phyloP scores from a whole-genome alignment of 2,329 filamentous ascomycete species.

The Zarea fungicola region DNA sequence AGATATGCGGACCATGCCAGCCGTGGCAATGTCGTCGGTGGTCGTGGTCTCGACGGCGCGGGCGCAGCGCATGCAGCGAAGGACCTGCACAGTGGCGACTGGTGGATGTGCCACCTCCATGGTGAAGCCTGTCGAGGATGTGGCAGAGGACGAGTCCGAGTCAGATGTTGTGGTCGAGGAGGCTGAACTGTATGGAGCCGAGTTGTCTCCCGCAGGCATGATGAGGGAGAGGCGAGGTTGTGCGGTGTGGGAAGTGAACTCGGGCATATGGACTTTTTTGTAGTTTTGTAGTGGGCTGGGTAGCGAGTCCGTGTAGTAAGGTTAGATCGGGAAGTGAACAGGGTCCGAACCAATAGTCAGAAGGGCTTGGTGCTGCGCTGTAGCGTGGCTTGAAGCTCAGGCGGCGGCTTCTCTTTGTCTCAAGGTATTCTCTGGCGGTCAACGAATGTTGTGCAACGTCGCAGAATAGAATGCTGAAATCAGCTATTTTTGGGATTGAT shows the following conservation, averaged over 20 bases:
- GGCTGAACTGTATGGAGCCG: conserved; percentile 30
- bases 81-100: conserved; percentile 51
- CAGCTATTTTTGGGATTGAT: not conserved
- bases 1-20: conserved; percentile 60
- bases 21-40: conserved; percentile 52
- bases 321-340: not conserved
- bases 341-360: not conserved
- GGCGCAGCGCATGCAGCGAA: conserved; percentile 59
- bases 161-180: conserved; percentile 33
- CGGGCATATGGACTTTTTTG: conserved; percentile 11
- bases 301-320: not conserved
- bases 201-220: conserved; percentile 22
- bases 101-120: conserved; percentile 43
- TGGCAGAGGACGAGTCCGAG: conserved; percentile 34
- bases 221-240: conserved; percentile 16
- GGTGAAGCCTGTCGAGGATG: conserved; percentile 31
- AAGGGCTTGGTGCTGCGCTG: not conserved
- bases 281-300: conserved; percentile 3
- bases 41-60: conserved; percentile 56
- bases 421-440: not conserved
- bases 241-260: conserved; percentile 1
- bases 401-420: not conserved
- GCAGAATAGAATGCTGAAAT: not conserved
- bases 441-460: not conserved
- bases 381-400: not conserved